Evolutionary conservation across 768 basidiomycete species (phyloP), one percentile per base, ranked within the genome.

Genomic region (Austroboletus eburneus): DNA sequence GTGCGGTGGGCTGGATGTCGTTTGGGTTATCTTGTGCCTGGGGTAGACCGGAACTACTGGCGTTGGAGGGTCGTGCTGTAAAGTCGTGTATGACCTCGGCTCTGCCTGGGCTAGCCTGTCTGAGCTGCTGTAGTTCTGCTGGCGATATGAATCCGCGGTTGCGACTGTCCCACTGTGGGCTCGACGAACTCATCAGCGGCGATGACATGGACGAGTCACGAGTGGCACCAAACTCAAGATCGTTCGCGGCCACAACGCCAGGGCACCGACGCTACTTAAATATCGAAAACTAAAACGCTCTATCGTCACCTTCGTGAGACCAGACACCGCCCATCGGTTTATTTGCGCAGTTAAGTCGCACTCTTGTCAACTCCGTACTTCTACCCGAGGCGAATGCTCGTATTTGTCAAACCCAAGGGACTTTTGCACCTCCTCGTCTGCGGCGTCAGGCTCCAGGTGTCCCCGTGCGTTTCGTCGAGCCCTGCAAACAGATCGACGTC

Each of bases 361-460:
- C 18, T 13, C 38, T 43, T 37, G 30, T 46, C 27, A 39, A 29
- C 32, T 46, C 29, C 34, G 51, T 36, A 9, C 59, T 59, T 70
- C 67, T 8, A 47, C 63, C 21, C 56, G 67, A 1, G 69, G 66
- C 2, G 64, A 63, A 46, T 69, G 73, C 63, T 85, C 82, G 48
- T 84, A 88, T 3, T 61, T 64, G 17, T 73, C 77, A 51, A 87
- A 89, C 6, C 92, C 92, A 32, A 89, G 73, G 3, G 92, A 92
- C 38, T 77, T 78, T 54, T 91, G 85, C 12, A 96, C 77, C 16
- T 79, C 79, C 17, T 84, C 81, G 17, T 92, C 85, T 2, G 78
- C 71, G 0, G 94, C 94, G 62, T 97, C 94, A 5, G 94, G 94
- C 50, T 93, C 92, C 14, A 92, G 71, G 43, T 94, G 89, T 1